Percentiles rank a stretch among this genome's conserved stretches.
phyloP scores from a whole-genome alignment of 495 filamentous ascomycete species.

The Lepidopterella palustris region DNA sequence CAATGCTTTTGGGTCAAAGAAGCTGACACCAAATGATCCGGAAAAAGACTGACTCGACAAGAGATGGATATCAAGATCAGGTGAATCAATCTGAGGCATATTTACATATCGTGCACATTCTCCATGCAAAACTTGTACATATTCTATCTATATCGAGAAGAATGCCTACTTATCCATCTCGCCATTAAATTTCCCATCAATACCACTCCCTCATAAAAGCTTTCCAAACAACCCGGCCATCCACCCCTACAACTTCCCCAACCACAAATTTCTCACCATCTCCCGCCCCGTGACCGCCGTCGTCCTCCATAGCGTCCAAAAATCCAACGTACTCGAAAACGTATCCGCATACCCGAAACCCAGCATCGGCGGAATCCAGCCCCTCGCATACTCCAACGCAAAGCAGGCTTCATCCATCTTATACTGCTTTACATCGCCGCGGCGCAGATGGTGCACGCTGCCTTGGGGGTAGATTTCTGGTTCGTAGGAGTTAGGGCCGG shows the following conservation, averaged over 20 bases:
- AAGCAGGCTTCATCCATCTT: slow-evolving; percentile 74
- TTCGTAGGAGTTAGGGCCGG: slow-evolving; percentile 58
- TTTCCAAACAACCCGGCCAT: no score
- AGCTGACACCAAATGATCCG: neutral
- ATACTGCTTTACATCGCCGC: slow-evolving; percentile 80
- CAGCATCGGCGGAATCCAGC: slow-evolving; percentile 87
- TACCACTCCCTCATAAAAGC: neutral
- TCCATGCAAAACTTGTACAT: no score
- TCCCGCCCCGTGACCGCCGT: slow-evolving; percentile 60
- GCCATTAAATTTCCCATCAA: no score
- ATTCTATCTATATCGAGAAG: no score
- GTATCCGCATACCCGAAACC: slow-evolving; percentile 81
- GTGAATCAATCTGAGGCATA: no score
- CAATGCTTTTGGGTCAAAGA: neutral
- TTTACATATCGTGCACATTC: no score
- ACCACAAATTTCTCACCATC: slow-evolving; percentile 64
- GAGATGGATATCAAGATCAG: no score
- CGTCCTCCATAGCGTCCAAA: slow-evolving; percentile 73
- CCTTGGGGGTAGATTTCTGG: slow-evolving; percentile 71
- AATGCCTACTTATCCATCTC: no score
- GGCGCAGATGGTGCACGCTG: slow-evolving; percentile 66
- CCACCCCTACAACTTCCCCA: slow-evolving; percentile 59
- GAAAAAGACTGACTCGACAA: no score
- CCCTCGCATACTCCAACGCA: slow-evolving; percentile 80
- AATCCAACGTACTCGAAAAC: slow-evolving; percentile 47